These are phyloP conservation scores for Parathielavia hyrcaniae DNA, from an alignment of 495 filamentous ascomycete species.

Conservation along the genomic window DNA sequence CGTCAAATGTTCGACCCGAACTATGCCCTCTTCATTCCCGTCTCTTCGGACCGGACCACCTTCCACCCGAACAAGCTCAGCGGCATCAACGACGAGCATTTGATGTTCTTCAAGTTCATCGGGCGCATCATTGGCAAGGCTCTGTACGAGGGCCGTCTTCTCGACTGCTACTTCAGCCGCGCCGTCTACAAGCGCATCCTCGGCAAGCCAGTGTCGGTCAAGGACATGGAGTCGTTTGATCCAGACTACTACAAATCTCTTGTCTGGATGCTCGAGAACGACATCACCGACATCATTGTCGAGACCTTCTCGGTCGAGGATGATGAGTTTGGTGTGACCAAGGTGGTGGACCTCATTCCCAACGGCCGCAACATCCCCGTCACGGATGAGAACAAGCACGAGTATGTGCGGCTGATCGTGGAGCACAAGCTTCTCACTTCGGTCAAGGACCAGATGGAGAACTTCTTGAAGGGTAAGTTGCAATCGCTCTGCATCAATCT, in stretches of 20 bases:
- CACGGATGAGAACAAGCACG: conserved; percentile 97
- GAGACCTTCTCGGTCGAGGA: conserved; percentile 93
- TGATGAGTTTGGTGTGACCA: conserved; percentile 83
- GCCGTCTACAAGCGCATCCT: conserved; percentile 98
- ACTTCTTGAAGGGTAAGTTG: conserved; percentile 80
- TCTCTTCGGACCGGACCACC: conserved; percentile 95
- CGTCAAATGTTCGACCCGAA: conserved; percentile 99
- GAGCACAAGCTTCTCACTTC: conserved; percentile 87
- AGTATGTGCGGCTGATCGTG: conserved; percentile 90
- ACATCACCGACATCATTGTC: conserved; percentile 98
- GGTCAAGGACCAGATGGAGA: conserved; percentile 87
- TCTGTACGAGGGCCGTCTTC: conserved; percentile 88
- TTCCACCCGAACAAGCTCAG: conserved; percentile 97
- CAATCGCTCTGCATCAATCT: not conserved
- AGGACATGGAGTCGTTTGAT: conserved; percentile 99
- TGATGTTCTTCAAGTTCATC: conserved; percentile 99
- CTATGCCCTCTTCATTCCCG: conserved; percentile 92
- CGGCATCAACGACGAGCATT: conserved; percentile 88
- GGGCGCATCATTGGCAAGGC: conserved; percentile 98
- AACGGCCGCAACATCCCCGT: conserved; percentile 89
- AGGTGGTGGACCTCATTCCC: conserved; percentile 78
- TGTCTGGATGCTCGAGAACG: conserved; percentile 96
- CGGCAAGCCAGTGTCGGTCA: conserved; percentile 88
- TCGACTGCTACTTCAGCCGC: conserved; percentile 98
- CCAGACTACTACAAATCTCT: conserved; percentile 99